These are phyloP conservation scores for Plasmodium gonderi DNA, from an alignment of 169 alveolate genomes.

Conservation along the genomic window DNA sequence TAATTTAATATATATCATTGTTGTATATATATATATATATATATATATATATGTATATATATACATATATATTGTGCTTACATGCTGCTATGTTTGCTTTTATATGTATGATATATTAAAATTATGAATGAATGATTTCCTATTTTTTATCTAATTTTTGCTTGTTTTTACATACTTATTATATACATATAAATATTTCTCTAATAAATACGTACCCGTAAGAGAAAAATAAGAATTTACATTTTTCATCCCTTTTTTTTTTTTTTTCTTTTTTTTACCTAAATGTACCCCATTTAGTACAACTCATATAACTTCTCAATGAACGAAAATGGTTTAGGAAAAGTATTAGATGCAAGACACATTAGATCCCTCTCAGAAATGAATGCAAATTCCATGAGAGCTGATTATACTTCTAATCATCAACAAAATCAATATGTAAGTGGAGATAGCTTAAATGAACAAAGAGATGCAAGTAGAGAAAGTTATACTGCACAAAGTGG, in stretches of 20 bases:
- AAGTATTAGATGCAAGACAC: neutral
- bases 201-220: neutral
- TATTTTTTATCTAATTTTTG: neutral
- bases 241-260: neutral
- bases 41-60: too few species aligned
- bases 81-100: too few species aligned
- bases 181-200: neutral
- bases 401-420: neutral
- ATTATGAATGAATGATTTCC: neutral
- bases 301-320: neutral
- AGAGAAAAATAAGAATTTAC: neutral
- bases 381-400: neutral
- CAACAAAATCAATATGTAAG: neutral
- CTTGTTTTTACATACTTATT: neutral
- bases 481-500: neutral
- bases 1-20: too few species aligned
- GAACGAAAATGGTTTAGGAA: neutral
- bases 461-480: neutral
- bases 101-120: neutral
- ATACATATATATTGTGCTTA: too few species aligned
- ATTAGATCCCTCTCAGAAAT: neutral
- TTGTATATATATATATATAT: too few species aligned
- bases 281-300: neutral
- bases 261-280: neutral
- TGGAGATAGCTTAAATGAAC: neutral